Evolutionary conservation across 2,329 filamentous ascomycete species (phyloP).

Genomic region (Thielaviopsis ethacetica): DNA sequence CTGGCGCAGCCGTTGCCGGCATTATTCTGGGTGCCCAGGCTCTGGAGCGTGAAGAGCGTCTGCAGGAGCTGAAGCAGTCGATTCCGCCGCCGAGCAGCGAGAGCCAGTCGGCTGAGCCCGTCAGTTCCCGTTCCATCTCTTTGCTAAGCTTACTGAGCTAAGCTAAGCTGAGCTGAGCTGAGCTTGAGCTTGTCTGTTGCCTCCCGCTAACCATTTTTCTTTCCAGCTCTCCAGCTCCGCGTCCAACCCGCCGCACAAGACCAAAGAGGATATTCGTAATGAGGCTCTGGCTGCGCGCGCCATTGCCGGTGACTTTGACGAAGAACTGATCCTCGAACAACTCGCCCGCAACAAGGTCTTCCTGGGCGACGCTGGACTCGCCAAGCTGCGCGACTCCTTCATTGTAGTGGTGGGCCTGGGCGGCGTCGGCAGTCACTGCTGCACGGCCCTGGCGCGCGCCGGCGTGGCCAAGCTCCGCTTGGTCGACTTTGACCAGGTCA

Average conservation of each 20-base stretch:
- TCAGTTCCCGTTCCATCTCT: conserved; percentile 1
- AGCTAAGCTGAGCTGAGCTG: too few species aligned
- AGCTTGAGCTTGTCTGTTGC: too few species aligned
- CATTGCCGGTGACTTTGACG: conserved; percentile 47
- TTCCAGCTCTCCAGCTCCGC: conserved; percentile 44
- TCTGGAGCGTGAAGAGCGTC: conserved; percentile 35
- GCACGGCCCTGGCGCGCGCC: conserved; percentile 70
- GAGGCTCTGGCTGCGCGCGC: conserved; percentile 41
- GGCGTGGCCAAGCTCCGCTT: conserved; percentile 78
- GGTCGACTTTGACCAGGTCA: conserved; percentile 96
- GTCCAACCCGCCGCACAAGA: conserved; percentile 30
- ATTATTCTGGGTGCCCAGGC: conserved; percentile 46
- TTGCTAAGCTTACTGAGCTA: not conserved
- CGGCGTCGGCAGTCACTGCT: conserved; percentile 85
- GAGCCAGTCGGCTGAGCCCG: conserved; percentile 10
- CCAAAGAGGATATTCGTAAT: conserved; percentile 46
- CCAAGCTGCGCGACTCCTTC: conserved; percentile 64
- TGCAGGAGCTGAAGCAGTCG: conserved; percentile 41
- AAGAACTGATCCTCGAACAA: conserved; percentile 84
- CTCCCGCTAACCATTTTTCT: conserved; percentile 8
- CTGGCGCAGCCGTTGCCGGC: conserved; percentile 42
- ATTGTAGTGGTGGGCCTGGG: conserved; percentile 85
- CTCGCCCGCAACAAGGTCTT: conserved; percentile 87
- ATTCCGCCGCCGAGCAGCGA: conserved; percentile 28
- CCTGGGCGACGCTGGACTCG: conserved; percentile 64